Evolutionary conservation across 2,329 filamentous ascomycete genomes (phyloP), one percentile per base, ranked within the genome.

Genomic region (Trichoderma pleuroti): DNA sequence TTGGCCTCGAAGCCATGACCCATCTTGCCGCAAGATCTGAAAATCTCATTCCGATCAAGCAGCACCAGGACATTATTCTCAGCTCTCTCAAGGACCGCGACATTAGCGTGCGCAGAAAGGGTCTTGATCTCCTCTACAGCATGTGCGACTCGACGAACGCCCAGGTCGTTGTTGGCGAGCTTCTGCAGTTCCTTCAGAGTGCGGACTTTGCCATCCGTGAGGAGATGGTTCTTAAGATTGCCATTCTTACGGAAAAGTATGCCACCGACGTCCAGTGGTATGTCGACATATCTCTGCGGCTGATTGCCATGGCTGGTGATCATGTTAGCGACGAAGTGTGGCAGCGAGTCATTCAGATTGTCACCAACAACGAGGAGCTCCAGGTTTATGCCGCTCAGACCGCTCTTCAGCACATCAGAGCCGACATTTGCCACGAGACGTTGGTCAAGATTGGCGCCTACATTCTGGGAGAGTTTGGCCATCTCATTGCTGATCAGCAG

Each of bases 231-330:
- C 86, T 99, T 73, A 99, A 99, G 83, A 97, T 99, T 81, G 96
- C 96, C 66, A 99, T 99, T 77, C 82, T 99, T 74, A 98, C 97
- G 0, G 96, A 99, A 80, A 98, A 98, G 79, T 99, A 99, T 79
- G 96, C 96, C 28, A 98, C 94, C 0, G 96, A 99, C 77, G 93
- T 97, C 24, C 95, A 98, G 83, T 99, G 96, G 96, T 99, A 99
- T 80, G 97, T 99, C 73, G 95, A 99, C 79, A 98, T 98, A 75
- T 97, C 96, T 12, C 86, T 99, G 74, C 90, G 95, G 70, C 87
- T 99, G 66, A 94, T 99, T 71, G 94, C 95, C 71, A 94, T 98
- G 89, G 96, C 97, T 4, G 96, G 96, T 75, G 96, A 99, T 77
- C 96, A 99, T 80, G 95, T 99, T 75, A 98, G 95, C 81, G 97